A percentile compares a stretch with the other conserved stretches of the same genome.
Evolutionary conservation across 2,329 filamentous ascomycete species (phyloP).

Genomic region (Pseudopithomyces chartarum): DNA sequence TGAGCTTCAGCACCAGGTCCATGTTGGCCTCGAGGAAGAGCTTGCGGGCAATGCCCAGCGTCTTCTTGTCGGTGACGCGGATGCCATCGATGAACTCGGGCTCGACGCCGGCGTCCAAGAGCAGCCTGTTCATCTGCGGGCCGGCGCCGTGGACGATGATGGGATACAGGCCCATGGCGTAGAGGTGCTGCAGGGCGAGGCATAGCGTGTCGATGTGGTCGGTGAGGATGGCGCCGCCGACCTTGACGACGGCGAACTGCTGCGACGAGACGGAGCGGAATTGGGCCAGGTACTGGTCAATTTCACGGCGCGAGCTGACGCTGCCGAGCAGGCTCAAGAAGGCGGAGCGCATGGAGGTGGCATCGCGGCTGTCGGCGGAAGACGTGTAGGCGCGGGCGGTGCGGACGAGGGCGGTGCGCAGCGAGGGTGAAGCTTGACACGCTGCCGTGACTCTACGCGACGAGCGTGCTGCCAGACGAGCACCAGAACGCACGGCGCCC

Average conservation of each 20-base stretch:
- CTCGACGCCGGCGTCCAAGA: conserved; percentile 89
- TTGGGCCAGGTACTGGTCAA: conserved; percentile 95
- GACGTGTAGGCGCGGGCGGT: conserved; percentile 38
- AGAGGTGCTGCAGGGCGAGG: conserved; percentile 85
- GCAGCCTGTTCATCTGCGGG: conserved; percentile 89
- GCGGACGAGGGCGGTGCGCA: conserved; percentile 40
- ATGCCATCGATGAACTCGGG: conserved; percentile 97
- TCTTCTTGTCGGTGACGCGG: conserved; percentile 93
- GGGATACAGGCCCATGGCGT: conserved; percentile 92
- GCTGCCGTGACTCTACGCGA: conserved; percentile 39
- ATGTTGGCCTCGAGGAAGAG: conserved; percentile 96
- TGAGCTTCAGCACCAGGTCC: conserved; percentile 86
- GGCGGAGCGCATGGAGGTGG: conserved; percentile 60
- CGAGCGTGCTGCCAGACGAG: conserved; percentile 42
- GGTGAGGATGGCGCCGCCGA: conserved; percentile 92
- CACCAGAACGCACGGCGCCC: conserved; percentile 44
- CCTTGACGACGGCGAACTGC: conserved; percentile 98
- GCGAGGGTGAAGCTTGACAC: conserved; percentile 28
- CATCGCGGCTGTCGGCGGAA: conserved; percentile 38
- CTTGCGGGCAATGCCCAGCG: conserved; percentile 84
- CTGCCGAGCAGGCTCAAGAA: conserved; percentile 92
- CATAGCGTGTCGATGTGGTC: conserved; percentile 93
- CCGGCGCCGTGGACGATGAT: conserved; percentile 95
- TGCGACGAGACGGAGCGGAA: conserved; percentile 96
- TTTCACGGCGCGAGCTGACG: conserved; percentile 94